Percentiles rank a stretch among this genome's conserved stretches.
These are phyloP conservation scores for Citrus trifoliata DNA, from an alignment of 345 rosid genomes.

Conservation along the genomic window DNA sequence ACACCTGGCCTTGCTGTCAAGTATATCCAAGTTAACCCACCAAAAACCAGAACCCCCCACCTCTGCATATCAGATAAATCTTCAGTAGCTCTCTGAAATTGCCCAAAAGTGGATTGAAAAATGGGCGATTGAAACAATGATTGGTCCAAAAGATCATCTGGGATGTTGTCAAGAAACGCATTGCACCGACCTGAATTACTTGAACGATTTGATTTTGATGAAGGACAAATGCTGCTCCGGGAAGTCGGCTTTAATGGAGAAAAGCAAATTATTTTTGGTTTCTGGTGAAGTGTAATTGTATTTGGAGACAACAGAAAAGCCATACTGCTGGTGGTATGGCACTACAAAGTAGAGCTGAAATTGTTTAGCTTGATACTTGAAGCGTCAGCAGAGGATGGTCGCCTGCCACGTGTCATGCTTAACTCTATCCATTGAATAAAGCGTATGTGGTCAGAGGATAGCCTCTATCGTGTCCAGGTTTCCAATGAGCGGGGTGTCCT, in stretches of 20 bases:
- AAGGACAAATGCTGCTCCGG: slow-evolving; percentile 17
- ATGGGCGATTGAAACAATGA: slow-evolving; percentile 41
- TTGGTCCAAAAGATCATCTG: slow-evolving; percentile 35
- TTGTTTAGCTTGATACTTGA: background rate
- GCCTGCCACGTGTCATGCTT: slow-evolving; percentile 31
- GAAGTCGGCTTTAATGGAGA: slow-evolving; percentile 35
- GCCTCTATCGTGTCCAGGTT: background rate
- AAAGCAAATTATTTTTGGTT: slow-evolving; percentile 27
- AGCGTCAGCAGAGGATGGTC: slow-evolving; percentile 32
- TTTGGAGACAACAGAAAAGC: slow-evolving; percentile 59
- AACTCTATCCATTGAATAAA: slow-evolving; percentile 23
- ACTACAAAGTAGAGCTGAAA: background rate
- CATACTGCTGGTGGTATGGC: slow-evolving; percentile 21
- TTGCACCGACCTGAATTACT: slow-evolving; percentile 37
- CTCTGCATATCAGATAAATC: slow-evolving; percentile 54
- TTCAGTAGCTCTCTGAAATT: slow-evolving; percentile 39
- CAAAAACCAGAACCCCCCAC: slow-evolving; percentile 54
- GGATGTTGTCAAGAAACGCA: slow-evolving; percentile 45
- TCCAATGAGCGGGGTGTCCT: background rate
- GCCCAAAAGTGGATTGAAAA: slow-evolving; percentile 40
- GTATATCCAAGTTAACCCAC: slow-evolving; percentile 72
- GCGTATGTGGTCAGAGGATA: slow-evolving; percentile 33
- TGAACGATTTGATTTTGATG: slow-evolving; percentile 19
- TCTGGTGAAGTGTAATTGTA: slow-evolving; percentile 30
- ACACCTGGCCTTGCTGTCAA: slow-evolving; percentile 93